Evolutionary conservation across 148 eudicot genomes (phyloP).

Genomic region (Suaeda aralocaspica): DNA sequence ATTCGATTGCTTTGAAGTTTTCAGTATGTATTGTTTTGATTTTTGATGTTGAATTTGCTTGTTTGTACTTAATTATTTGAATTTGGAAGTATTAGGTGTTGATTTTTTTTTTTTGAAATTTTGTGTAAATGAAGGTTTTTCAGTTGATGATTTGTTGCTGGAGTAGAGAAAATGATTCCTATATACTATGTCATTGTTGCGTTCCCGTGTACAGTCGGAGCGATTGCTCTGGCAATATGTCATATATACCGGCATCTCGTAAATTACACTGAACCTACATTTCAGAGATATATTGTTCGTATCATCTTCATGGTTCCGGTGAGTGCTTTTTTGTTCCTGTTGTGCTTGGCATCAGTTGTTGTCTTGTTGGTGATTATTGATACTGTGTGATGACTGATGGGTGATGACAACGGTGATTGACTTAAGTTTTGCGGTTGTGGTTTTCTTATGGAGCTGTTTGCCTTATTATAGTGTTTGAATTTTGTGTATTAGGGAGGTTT

Average conservation of each 20-base stretch:
- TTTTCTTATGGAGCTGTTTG: background rate
- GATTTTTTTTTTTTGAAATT: background rate
- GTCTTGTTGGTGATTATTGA: background rate
- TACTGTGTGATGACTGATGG: background rate
- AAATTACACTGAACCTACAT: slow-evolving; percentile 96
- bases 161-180: slow-evolving; percentile 54
- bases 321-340: slow-evolving; percentile 31
- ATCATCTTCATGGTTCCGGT: slow-evolving; percentile 98
- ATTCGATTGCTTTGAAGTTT: slow-evolving; percentile 7
- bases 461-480: background rate
- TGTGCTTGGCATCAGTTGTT: background rate
- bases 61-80: background rate
- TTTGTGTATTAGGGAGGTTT: background rate
- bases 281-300: slow-evolving; percentile 91
- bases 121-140: slow-evolving; percentile 9
- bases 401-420: background rate
- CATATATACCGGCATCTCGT: slow-evolving; percentile 82
- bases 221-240: slow-evolving; percentile 61
- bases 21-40: slow-evolving; percentile 6
- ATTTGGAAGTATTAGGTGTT: background rate
- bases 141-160: slow-evolving; percentile 33
- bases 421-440: background rate
- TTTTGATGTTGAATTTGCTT: background rate
- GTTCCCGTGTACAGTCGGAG: slow-evolving; percentile 85
- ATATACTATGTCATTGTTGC: slow-evolving; percentile 67